Evolutionary conservation across 1,284 basidiomycete genomes (phyloP).

Genomic region (Fomes fomentarius): DNA sequence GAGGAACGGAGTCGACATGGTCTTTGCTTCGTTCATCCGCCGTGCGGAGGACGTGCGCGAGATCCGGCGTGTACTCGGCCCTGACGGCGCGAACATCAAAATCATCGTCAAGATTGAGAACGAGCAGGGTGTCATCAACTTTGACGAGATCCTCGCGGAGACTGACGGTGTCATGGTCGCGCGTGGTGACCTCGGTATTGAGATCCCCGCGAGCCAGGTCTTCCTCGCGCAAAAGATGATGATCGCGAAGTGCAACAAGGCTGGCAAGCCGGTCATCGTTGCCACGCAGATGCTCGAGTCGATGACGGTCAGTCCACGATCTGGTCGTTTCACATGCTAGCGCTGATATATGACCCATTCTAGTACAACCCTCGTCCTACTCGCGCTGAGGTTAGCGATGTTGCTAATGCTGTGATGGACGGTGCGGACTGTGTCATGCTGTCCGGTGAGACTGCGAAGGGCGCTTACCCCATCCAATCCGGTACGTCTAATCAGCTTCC

Average conservation of each 20-base stretch:
- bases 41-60: constrained; percentile 90
- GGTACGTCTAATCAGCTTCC: constrained; percentile 51
- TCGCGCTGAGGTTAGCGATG: constrained; percentile 96
- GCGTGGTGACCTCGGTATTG: constrained; percentile 96
- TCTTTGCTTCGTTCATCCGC: constrained; percentile 98
- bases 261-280: constrained; percentile 97
- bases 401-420: constrained; percentile 96
- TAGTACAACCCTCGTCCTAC: constrained; percentile 96
- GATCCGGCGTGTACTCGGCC: constrained; percentile 89
- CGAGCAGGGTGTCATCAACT: constrained; percentile 96
- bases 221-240: constrained; percentile 99
- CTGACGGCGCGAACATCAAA: constrained; percentile 92
- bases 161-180: constrained; percentile 99
- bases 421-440: constrained; percentile 99
- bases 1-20: constrained; percentile 97
- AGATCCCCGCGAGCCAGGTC: constrained; percentile 97
- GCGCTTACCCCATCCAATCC: constrained; percentile 91
- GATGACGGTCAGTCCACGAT: constrained; percentile 83
- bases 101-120: constrained; percentile 99
- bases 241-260: constrained; percentile 98
- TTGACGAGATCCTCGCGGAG: constrained; percentile 94
- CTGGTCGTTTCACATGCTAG: background rate
- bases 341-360: background rate
- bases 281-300: constrained; percentile 99
- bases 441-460: constrained; percentile 97